phyloP scores from a whole-genome alignment of 306 rosid species.

The Dryas drummondii region DNA sequence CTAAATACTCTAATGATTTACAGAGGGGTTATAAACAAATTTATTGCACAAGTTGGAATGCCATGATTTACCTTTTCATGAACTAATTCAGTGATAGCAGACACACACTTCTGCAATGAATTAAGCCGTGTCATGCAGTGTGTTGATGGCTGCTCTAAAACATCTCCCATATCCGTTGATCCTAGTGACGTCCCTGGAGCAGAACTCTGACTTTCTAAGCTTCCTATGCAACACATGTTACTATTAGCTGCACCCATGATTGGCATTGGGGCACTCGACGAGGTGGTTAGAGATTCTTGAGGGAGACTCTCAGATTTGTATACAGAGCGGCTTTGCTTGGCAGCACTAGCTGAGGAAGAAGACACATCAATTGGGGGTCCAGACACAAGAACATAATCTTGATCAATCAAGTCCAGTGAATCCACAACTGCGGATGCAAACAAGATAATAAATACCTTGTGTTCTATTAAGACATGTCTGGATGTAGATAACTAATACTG shows the following conservation, averaged over 20 bases:
- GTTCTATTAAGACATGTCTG: conserved; percentile 19
- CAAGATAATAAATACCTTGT: conserved; percentile 16
- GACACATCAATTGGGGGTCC: conserved; percentile 77
- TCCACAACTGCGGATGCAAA: conserved; percentile 58
- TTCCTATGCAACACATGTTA: conserved; percentile 60
- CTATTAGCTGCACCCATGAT: conserved; percentile 53
- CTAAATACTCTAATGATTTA: not conserved
- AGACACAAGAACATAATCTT: conserved; percentile 94
- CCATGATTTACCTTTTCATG: conserved; percentile 63
- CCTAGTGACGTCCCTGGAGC: conserved; percentile 85
- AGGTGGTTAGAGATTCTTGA: conserved; percentile 42
- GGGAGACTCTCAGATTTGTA: conserved; percentile 54
- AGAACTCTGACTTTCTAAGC: conserved; percentile 87
- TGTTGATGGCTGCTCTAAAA: conserved; percentile 76
- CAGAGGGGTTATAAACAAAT: not conserved
- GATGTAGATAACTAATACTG: conserved; percentile 25
- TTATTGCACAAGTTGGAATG: conserved; percentile 3
- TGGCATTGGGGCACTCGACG: conserved; percentile 77
- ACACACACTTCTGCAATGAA: conserved; percentile 81
- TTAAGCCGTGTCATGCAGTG: conserved; percentile 73
- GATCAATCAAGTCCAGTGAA: conserved; percentile 77
- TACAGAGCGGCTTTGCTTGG: conserved; percentile 59
- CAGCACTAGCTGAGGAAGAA: conserved; percentile 57
- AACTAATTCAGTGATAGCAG: conserved; percentile 72
- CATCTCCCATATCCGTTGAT: conserved; percentile 70